Percentiles rank a stretch among this genome's conserved stretches.
phyloP scores from a whole-genome alignment of 768 basidiomycete genomes.

The Boletus patriciae region DNA sequence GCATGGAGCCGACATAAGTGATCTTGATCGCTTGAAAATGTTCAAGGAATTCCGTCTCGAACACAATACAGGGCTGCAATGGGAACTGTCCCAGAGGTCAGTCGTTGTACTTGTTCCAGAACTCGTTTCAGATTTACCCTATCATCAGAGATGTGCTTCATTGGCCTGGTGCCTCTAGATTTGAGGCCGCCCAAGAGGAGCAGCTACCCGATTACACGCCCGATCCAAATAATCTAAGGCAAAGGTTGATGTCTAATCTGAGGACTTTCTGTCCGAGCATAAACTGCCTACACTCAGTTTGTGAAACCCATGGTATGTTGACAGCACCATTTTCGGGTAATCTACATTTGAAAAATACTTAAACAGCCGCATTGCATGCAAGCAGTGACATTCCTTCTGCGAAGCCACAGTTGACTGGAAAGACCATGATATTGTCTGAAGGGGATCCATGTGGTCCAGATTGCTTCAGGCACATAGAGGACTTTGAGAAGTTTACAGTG shows the following conservation, averaged over 20 bases:
- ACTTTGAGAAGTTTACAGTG: conserved; percentile 27
- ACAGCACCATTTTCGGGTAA: neutral
- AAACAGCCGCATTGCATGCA: neutral
- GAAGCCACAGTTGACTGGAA: conserved; percentile 24
- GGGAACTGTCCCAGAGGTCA: conserved; percentile 45
- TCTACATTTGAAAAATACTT: neutral
- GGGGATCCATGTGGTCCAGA: conserved; percentile 33
- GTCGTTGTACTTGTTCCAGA: neutral
- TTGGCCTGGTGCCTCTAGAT: conserved; percentile 35
- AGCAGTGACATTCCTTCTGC: conserved; percentile 16
- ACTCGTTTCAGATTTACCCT: neutral
- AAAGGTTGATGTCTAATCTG: conserved; percentile 34
- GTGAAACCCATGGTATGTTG: conserved; percentile 40
- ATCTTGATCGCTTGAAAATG: conserved; percentile 39
- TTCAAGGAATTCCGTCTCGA: conserved; percentile 24
- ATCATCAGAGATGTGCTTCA: conserved; percentile 38
- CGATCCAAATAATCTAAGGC: conserved; percentile 28
- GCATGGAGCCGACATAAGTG: conserved; percentile 30
- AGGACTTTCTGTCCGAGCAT: conserved; percentile 46
- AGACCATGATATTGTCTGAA: conserved; percentile 28
- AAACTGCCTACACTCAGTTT: conserved; percentile 43
- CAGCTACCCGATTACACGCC: conserved; percentile 14
- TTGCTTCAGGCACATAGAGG: conserved; percentile 31
- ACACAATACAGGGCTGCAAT: conserved; percentile 40
- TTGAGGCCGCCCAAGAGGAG: neutral